Conservation (phyloP, 345 rosid genomes). For the Salix dunnii region DNA sequence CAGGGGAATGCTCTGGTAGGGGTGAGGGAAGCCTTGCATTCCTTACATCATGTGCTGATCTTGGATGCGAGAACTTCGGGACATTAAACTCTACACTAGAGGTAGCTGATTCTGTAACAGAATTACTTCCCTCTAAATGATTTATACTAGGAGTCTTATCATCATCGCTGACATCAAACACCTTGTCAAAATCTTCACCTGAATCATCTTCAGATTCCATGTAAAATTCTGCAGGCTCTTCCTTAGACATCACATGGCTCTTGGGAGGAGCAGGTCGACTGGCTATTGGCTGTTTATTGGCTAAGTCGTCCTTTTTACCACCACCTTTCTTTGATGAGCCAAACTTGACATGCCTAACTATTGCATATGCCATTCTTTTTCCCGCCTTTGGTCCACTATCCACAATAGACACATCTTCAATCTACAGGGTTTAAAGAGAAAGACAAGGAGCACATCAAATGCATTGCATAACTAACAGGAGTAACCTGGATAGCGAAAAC, state of each 20-base stretch:
- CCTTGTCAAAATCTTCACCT: conserved; percentile 12
- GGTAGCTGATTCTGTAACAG: background rate
- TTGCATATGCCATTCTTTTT: conserved; percentile 54
- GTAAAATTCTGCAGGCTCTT: conserved; percentile 17
- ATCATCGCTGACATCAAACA: conserved; percentile 8
- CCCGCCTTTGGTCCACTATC: conserved; percentile 69
- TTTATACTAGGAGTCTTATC: background rate
- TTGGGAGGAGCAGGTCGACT: conserved; percentile 14
- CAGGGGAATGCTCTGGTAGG: conserved; percentile 16
- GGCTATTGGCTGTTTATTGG: background rate
- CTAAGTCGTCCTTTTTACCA: conserved; percentile 35
- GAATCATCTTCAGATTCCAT: conserved; percentile 13
- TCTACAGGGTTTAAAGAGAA: conserved; percentile 32
- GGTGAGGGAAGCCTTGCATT: conserved; percentile 6
- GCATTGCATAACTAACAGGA: background rate
- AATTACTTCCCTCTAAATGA: background rate
- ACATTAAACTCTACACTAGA: background rate
- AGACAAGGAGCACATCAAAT: background rate
- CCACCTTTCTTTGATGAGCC: conserved; percentile 68
- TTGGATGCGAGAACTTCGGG: background rate
- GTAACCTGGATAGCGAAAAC: background rate
- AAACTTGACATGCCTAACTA: conserved; percentile 68
- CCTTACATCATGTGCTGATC: conserved; percentile 3
- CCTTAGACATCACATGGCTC: conserved; percentile 2
- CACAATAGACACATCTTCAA: conserved; percentile 54